Evolutionary conservation across 2,329 filamentous ascomycete genomes (phyloP), one percentile per base, ranked within the genome.

Genomic region (Beauveria asiatica): DNA sequence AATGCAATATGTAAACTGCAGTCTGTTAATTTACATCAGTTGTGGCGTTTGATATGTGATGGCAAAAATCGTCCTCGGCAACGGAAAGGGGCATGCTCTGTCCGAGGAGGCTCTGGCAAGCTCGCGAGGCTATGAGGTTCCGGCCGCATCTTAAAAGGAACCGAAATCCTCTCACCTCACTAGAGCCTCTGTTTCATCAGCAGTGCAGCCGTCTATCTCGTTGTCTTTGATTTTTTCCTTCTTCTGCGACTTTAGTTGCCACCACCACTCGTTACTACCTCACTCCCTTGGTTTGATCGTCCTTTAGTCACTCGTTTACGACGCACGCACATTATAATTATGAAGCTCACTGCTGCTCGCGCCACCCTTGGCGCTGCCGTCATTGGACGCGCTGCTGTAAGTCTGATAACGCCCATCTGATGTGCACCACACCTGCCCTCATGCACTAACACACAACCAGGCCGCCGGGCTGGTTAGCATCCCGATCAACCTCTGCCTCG

Each of bases 261-360:
- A 9, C 27, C 11, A 23, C n/a, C 54, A 57, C 44, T 57, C 54
- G 44, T 57, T 57, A 6, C 16, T 37, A 46, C 7, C 10, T 55
- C 53, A 27, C 54, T 57, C 54, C 30, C 30, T 57, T 57, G 42
- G 54, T 57, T 39, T 57, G 42, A 33, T 57, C n/a, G 39, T 48
- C 44, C n/a, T 45, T 55, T 41, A 45, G 39, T 55, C 52, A 45
- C 27, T 57, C 44, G 30, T 57, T 57, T 23, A 30, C 27, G 54
- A 48, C 44, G 10, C 16, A 17, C 37, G 19, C 23, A 53, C 19
- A 19, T 27, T 3, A 37, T 37, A 57, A 49, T 2, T 21, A 59
- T 52, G 57, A 59, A 52, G 57, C 11, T 52, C 17, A 30, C 50
- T 53, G 50, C 57, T 45, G 49, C 49, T 59, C 48, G 57, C 48